Evolutionary conservation across 805 yeast species (phyloP), one percentile per base, ranked within the genome.

Genomic region (Myxozyma geophila): DNA sequence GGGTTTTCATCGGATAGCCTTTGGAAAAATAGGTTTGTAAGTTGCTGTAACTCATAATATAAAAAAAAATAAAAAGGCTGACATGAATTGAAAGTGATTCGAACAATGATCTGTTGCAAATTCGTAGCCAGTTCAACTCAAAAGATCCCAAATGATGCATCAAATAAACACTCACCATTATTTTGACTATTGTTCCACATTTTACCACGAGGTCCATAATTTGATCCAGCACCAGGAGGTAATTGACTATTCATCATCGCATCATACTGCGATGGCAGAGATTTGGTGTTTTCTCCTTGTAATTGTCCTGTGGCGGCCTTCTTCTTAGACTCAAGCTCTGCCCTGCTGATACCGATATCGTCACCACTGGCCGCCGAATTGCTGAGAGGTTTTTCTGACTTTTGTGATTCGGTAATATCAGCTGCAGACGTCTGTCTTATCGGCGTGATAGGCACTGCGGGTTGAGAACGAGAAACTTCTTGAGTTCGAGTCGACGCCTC

Each of bases 401-500:
- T 28, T 28, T 28, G 28, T 28, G 28, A 28, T 28, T 28, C 28
- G 28, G 28, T 28, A 28, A 28, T 28, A 28, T 28, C 28, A 28
- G 47, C 47, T 43, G 47, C 47, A n/a, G 47, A 17, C 47, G 15
- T 43, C 47, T 52, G 46, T 40, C 46, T n/a, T 35, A 10, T 52
- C 21, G 55, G 55, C n/a, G 37, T 39, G 7, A 39, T 52, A 52
- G 46, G 8, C 17, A 23, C 15, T 39, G 46, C 13, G 2, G 35
- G 15, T 7, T n/a, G 55, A 13, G 17, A 10, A 35, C 28, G 44
- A 21, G 57, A 28, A 10, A 41, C 57, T 21, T 37, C 40, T 13
- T 35, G 40, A 9, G 49, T 15, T 33, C 17, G 28, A 19, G 50
- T 39, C 13, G 19, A 21, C 47, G 48, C 63, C 21, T 65, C 68